Evolutionary conservation across 352 stramenopile genomes (phyloP).

Genomic region (Globisporangium canariense): DNA sequence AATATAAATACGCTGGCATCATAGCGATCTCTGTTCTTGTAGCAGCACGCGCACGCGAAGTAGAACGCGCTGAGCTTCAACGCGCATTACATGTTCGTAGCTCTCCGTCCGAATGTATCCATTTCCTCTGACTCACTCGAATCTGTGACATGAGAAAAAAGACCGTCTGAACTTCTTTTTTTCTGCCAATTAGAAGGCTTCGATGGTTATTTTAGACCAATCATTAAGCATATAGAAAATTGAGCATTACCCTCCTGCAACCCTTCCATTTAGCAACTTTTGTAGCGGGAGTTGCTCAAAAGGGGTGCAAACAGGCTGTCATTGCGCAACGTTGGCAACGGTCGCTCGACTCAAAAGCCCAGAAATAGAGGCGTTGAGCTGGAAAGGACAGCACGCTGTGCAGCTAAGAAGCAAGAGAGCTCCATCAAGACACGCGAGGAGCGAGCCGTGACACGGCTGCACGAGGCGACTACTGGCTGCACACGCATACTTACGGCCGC

Average conservation of each 20-base stretch:
- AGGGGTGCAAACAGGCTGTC: background rate
- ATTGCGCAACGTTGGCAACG: conserved; percentile 1
- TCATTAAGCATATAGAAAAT: background rate
- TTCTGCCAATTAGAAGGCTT: background rate
- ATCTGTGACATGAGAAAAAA: background rate
- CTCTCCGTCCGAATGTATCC: conserved; percentile 4
- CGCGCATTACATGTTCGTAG: background rate
- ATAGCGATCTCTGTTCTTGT: no score
- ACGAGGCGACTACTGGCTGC: background rate
- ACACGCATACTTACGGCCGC: background rate
- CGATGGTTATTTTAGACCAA: background rate
- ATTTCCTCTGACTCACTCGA: background rate
- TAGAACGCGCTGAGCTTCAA: background rate
- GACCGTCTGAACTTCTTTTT: background rate
- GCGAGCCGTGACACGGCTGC: background rate
- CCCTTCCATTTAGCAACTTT: background rate
- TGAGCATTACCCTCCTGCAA: background rate
- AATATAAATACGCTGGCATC: background rate
- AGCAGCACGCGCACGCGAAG: background rate
- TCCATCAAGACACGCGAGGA: background rate
- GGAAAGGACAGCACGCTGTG: conserved; percentile 16
- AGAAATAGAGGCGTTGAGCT: conserved; percentile 7
- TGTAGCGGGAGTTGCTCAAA: background rate
- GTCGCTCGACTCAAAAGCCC: background rate
- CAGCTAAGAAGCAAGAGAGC: background rate